Base-by-base conservation (phyloP, 2,329 filamentous ascomycete species). In the Zasmidium citrigriseum region DNA sequence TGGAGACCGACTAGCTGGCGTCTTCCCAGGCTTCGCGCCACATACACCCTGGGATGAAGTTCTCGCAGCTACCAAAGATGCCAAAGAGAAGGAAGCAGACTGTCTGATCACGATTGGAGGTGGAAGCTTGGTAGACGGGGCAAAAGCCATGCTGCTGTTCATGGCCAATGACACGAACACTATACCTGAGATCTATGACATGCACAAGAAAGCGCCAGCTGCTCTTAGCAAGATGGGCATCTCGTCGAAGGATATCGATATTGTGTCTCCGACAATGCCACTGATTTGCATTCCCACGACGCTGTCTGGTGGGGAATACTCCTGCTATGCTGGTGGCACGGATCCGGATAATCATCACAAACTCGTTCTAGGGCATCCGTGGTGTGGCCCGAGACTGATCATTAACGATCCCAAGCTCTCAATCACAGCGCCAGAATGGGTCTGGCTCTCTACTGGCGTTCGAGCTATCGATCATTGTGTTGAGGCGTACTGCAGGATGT, bases 401-500 rank as follows among this genome's bases (percentile, higher is more conserved):
- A 81, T 87, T 38, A 78, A 86, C 1, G 84, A 86, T 57, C 81
- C 84, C 1, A 72, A 76, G 12, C 72, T 87, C 0, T 77, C 76
- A 16, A 68, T 73, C 1, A 80, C 79, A 0, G 86, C 83, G 0
- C 84, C 84, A 0, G 71, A 75, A 1, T 72, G 72, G 18, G 75
- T 85, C 18, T 88, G 84, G 84, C 72, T 86, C 1, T 82, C 79
- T 41, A 84, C 83, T 0, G 85, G 85, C 0, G 75, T 86, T 5
- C 75, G 83, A 7, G 78, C 80, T 0, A 77, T 86, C 0, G 83
- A 86, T 63, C 83, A 86, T 65, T 85, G 82, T 57, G 78, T 86
- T 2, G 83, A 86, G 69, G 80, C 80, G 1, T 67, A 83, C 4
- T 83, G 80, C 61, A 79, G 78, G 1, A 65, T 77, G 1, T 56